Conservation (phyloP, 768 basidiomycete genomes). For the Tubosaeta brunneosetosa region DNA sequence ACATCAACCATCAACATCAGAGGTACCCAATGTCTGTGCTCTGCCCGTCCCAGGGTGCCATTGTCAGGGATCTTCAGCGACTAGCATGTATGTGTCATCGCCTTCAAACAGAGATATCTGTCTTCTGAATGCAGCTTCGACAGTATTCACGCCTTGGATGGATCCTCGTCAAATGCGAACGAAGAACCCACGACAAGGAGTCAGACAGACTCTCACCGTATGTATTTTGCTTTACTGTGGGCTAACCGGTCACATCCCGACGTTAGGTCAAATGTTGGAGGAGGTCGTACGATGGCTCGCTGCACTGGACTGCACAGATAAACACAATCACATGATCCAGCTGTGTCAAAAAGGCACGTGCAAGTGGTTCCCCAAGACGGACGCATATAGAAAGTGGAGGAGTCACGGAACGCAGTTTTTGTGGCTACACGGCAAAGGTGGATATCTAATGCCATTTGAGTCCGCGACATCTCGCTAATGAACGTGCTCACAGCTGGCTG, state of each 20-base stretch:
- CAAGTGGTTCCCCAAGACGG: not conserved
- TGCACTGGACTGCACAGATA: not conserved
- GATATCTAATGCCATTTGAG: too few relatives aligned
- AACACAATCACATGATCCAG: not conserved
- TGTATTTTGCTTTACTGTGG: too few relatives aligned
- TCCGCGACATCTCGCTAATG: too few relatives aligned
- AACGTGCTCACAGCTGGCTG: not conserved
- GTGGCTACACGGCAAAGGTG: too few relatives aligned
- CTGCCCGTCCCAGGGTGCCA: too few relatives aligned
- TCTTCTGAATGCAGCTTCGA: too few relatives aligned
- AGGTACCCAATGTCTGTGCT: not conserved
- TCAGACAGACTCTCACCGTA: too few relatives aligned
- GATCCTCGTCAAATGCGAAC: too few relatives aligned
- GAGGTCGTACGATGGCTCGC: constrained; percentile 1
- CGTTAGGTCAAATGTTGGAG: not conserved
- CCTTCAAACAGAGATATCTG: too few relatives aligned
- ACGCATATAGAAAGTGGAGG: not conserved
- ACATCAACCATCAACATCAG: not conserved
- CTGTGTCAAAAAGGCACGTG: not conserved
- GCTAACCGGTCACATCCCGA: too few relatives aligned
- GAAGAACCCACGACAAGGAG: too few relatives aligned
- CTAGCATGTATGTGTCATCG: not conserved
- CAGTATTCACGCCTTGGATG: not conserved
- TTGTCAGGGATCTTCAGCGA: not conserved
- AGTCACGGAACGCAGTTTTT: not conserved